Base-by-base conservation (phyloP, 164 flowering plant genomes). In the Umbellularia californica region DNA sequence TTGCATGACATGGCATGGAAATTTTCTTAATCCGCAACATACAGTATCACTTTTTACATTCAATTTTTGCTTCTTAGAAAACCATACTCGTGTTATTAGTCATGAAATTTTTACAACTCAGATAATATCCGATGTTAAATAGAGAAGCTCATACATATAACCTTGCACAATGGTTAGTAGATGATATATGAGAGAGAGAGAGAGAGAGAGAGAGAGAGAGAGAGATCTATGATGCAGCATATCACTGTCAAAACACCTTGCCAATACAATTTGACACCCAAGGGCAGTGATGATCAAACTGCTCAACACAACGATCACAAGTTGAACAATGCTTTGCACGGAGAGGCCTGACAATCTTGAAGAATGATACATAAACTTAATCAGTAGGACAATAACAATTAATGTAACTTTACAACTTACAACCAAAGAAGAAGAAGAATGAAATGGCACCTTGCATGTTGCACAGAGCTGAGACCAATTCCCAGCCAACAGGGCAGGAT, bases 191-290 rank as follows among this genome's bases (percentile, higher is more conserved):
- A 25, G 28, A 30, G 47, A 28, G 41, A 35, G 41, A 33, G 41
- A 33, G 41, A 33, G 41, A 33, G 41, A 33, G 41, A 33, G 41
- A 33, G 41, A 35, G 41, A 35, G 41, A 35, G 41, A 35, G 47
- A 25, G 28, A 30, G 47, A 28, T 5, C 20, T 2, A 30, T 15
- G 47, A 67, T 67, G 28, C 69, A 67, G 20, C 50, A 13, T 28
- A 30, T 67, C 69, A 67, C n/a, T 28, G 47, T 68, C 12, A 33
- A 77, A 62, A 14, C 41, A 93, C 99, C 97, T 95, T 95, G 79
- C 99, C 99, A 83, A 95, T 86, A 80, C 99, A 95, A 84, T 95
- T 95, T 65, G 99, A 95, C 23, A 95, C 93, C 99, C 98, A 93
- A 63, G 99, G 99, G 74, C 99, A 95, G 78, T 95, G 99, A 86